phyloP scores from a whole-genome alignment of 148 eudicot genomes.

The Camellia japonica region DNA sequence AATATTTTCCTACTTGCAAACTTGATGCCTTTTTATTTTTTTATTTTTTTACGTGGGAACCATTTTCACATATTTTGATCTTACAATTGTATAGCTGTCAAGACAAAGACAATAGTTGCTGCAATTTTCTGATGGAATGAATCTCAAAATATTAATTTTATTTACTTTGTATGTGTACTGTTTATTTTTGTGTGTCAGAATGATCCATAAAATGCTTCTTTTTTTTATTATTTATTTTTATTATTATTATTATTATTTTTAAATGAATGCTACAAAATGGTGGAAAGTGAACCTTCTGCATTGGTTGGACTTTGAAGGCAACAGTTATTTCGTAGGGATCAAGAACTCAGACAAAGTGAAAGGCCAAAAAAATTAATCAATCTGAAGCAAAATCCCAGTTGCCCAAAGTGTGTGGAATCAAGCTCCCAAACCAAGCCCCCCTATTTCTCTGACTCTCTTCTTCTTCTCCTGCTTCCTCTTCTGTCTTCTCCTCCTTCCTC shows the following conservation, averaged over 20 bases:
- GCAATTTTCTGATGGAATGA: conserved; percentile 4
- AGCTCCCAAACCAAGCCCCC: too few relatives aligned
- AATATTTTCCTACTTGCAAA: background rate
- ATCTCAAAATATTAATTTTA: background rate
- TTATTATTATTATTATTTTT: background rate
- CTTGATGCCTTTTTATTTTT: background rate
- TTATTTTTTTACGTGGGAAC: background rate
- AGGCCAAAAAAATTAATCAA: too few relatives aligned
- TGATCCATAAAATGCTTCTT: background rate
- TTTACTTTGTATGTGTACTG: background rate
- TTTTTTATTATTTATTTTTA: too few relatives aligned
- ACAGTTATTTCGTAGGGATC: too few relatives aligned
- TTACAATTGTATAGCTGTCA: background rate
- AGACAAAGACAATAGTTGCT: background rate
- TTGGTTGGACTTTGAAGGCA: background rate
- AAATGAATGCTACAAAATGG: background rate
- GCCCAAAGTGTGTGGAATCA: too few relatives aligned
- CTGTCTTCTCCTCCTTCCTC: too few relatives aligned
- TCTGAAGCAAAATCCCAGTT: too few relatives aligned
- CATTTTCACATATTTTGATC: background rate
- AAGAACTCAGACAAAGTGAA: too few relatives aligned
- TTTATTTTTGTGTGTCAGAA: background rate
- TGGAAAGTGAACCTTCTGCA: background rate
- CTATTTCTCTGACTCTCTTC: too few relatives aligned
- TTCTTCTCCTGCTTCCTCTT: too few relatives aligned